Percentiles rank a stretch among this genome's conserved stretches.
These are phyloP conservation scores for Selenicereus undatus DNA, from an alignment of 148 eudicot species.

Conservation along the genomic window DNA sequence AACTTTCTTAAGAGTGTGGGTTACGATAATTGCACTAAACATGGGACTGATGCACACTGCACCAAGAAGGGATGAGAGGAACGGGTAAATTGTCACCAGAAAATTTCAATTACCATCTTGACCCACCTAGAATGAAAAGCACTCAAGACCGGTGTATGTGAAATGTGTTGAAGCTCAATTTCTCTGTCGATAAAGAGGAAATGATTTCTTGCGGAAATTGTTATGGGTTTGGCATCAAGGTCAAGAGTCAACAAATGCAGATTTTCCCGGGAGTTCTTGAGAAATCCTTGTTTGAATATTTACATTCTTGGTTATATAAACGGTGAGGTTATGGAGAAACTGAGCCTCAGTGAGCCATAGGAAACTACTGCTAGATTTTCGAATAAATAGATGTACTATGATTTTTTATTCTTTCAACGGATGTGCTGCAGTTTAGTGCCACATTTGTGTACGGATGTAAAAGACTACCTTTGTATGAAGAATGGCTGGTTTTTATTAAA, in stretches of 20 bases:
- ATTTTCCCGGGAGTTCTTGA: neutral
- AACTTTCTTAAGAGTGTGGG: constrained; percentile 65
- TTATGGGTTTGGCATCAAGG: neutral
- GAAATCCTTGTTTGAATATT: constrained; percentile 1
- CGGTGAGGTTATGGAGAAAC: neutral
- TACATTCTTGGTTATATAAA: neutral
- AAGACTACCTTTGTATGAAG: neutral
- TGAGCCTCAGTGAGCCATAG: neutral
- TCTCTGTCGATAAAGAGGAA: neutral
- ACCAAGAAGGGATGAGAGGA: constrained; percentile 43
- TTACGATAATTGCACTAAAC: constrained; percentile 65
- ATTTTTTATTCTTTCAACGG: constrained; percentile 9
- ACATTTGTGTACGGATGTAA: neutral
- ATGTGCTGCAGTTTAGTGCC: neutral
- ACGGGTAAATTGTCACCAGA: neutral
- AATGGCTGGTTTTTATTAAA: constrained; percentile 3
- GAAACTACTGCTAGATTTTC: neutral
- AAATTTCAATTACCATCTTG: neutral
- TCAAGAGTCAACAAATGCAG: no score
- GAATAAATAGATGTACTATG: neutral
- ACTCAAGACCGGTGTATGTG: neutral
- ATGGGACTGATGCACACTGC: constrained; percentile 94
- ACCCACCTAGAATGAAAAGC: neutral
- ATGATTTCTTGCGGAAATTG: neutral
- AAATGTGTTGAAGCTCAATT: no score